phyloP scores from a whole-genome alignment of 305 asterid genomes.

The Stenogyne calaminthoides region DNA sequence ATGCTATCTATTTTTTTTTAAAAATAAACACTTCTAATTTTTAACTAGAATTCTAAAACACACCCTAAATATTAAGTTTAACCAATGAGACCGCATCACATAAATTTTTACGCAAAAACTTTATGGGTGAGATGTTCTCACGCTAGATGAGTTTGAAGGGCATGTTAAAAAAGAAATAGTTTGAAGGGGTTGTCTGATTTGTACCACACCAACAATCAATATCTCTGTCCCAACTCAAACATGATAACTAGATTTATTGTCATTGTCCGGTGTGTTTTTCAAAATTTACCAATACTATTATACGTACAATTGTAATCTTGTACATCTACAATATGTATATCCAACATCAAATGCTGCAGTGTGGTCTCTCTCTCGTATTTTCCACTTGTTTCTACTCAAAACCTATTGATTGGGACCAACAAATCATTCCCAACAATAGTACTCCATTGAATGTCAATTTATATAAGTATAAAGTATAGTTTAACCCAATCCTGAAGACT shows the following conservation, averaged over 20 bases:
- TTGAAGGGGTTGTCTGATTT: neutral
- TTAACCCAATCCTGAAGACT: neutral
- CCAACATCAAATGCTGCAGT: neutral
- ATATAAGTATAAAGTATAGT: neutral
- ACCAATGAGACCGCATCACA: no score
- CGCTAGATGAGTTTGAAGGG: no score
- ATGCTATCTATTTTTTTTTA: no score
- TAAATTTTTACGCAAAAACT: no score
- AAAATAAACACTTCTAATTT: no score
- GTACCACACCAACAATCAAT: conserved; percentile 10
- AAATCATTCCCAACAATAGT: neutral
- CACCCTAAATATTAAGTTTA: no score
- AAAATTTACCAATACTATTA: neutral
- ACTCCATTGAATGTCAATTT: neutral
- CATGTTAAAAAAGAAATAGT: neutral
- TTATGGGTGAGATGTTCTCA: no score
- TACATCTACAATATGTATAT: neutral
- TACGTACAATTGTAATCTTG: neutral
- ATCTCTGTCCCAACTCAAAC: conserved; percentile 15
- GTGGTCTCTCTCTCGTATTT: conserved; percentile 1
- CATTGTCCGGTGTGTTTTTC: neutral
- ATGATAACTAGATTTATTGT: conserved; percentile 5
- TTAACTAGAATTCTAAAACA: no score
- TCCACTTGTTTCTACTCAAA: conserved; percentile 1
- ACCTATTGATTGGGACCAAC: neutral